Percentiles rank a stretch among this genome's conserved stretches.
phyloP scores from a whole-genome alignment of 2,329 filamentous ascomycete species.

The Hymenoscyphus fraxineus region DNA sequence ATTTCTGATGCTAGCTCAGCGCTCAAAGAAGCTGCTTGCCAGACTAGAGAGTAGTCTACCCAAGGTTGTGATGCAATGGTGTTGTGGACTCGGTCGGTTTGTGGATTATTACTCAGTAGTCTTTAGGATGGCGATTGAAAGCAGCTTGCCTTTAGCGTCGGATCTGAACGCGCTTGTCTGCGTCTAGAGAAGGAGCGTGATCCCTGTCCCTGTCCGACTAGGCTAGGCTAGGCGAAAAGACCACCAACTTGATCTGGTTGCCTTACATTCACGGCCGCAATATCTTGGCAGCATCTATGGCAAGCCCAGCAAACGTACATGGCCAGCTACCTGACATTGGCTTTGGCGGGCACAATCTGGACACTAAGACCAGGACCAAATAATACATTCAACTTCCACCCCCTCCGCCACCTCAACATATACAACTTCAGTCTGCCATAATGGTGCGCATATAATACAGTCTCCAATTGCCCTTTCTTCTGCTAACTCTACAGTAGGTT shows the following conservation, averaged over 20 bases:
- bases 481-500: slow-evolving; percentile 56
- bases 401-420: slow-evolving; percentile 9
- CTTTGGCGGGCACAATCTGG: slow-evolving; percentile 10
- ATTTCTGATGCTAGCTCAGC: neutral
- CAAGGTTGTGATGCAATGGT: neutral
- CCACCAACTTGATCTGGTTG: neutral
- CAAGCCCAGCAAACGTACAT: neutral
- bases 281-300: neutral
- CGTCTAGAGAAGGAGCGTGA: neutral
- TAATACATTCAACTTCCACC: neutral
- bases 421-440: slow-evolving; percentile 12
- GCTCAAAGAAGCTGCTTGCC: neutral
- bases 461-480: neutral
- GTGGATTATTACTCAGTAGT: neutral
- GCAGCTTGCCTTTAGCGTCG: slow-evolving; percentile 1
- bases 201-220: neutral
- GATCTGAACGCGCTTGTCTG: neutral
- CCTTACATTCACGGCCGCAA: neutral
- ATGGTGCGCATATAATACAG: slow-evolving; percentile 17
- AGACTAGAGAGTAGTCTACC: neutral
- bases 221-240: too few species aligned
- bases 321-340: neutral
- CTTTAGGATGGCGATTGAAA: neutral
- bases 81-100: neutral
- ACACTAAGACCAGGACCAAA: slow-evolving; percentile 16